These are phyloP conservation scores for Primulina eburnea DNA, from an alignment of 257 asterid genomes.

Conservation along the genomic window DNA sequence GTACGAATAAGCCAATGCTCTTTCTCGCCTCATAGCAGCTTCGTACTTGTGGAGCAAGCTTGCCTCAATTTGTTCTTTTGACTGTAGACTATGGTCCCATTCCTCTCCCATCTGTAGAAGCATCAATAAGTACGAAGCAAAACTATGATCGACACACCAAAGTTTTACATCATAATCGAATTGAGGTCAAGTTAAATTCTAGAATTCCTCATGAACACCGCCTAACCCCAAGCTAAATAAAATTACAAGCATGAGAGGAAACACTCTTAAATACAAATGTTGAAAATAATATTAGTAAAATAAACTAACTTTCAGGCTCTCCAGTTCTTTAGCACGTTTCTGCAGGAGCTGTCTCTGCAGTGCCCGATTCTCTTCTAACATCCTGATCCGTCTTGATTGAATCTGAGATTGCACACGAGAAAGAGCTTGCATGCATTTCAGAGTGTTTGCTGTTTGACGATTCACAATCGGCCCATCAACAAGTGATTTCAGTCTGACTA, in stretches of 20 bases:
- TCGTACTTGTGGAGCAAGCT: conserved; percentile 73
- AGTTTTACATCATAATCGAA: too few species aligned
- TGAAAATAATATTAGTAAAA: conserved; percentile 21
- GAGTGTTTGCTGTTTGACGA: conserved; percentile 78
- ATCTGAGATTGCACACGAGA: conserved; percentile 89
- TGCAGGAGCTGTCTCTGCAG: conserved; percentile 87
- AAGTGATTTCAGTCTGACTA: conserved; percentile 78
- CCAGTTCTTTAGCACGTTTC: conserved; percentile 81
- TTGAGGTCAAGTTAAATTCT: too few species aligned
- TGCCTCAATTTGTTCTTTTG: conserved; percentile 75
- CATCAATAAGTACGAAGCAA: background rate
- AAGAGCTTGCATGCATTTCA: conserved; percentile 80
- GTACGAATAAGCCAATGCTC: conserved; percentile 89
- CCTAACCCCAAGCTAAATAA: too few species aligned
- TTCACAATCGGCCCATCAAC: conserved; percentile 75
- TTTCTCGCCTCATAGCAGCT: conserved; percentile 89
- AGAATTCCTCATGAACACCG: too few species aligned
- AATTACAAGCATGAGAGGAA: too few species aligned
- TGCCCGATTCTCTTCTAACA: conserved; percentile 84
- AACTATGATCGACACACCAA: too few species aligned
- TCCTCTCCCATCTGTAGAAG: conserved; percentile 78
- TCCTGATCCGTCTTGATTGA: conserved; percentile 68
- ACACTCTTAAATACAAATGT: background rate
- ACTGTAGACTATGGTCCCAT: conserved; percentile 81
- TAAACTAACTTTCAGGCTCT: conserved; percentile 63